Evolutionary conservation across 2,329 filamentous ascomycete species (phyloP), one percentile per base, ranked within the genome.

Genomic region (Fusarium citri): DNA sequence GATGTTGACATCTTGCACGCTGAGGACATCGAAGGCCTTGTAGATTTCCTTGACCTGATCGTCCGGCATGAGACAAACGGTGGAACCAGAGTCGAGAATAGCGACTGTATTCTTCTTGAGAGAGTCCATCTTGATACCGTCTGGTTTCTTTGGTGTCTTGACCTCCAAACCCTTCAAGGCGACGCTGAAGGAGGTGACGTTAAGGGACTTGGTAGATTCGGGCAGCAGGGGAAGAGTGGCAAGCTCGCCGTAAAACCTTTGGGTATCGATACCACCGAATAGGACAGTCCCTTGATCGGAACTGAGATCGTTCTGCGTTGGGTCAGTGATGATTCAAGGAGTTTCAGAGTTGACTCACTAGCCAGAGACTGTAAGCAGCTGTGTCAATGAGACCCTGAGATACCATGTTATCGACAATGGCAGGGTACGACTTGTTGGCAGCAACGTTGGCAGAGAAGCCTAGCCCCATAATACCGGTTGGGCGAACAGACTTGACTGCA

Each of bases 191-290:
- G 78, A 73, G 62, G 78, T 78, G 57, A 85, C 74, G 54, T 82
- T 79, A 41, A 78, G 74, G 55, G 84, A 77, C 55, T 80, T 55
- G 23, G 49, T 79, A n/a, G 81, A 77, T 11, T 72, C 69, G 22
- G 71, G 45, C 62, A 89, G 80, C 64, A 94, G 88, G 8, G 79
- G 74, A 23, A 84, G 66, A 42, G 72, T 76, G 16, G 71, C 68
- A 42, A 80, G 73, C 42, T 86, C 79, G 56, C 91, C 92, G 5
- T 83, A 77, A 80, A 89, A 95, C 78, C 94, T 94, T 65, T 86
- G 85, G 0, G 87, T 91, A 78, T 96, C 92, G 70, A 95, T 89
- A 50, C 91, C 93, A 46, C 93, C 93, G 72, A 96, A 96, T 12
- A 95, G 84, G 63, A 95, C 89, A 70, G 83, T 89, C 53, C 93